Conservation (phyloP, 164 flowering plant species). For the Liquidambar formosana region DNA sequence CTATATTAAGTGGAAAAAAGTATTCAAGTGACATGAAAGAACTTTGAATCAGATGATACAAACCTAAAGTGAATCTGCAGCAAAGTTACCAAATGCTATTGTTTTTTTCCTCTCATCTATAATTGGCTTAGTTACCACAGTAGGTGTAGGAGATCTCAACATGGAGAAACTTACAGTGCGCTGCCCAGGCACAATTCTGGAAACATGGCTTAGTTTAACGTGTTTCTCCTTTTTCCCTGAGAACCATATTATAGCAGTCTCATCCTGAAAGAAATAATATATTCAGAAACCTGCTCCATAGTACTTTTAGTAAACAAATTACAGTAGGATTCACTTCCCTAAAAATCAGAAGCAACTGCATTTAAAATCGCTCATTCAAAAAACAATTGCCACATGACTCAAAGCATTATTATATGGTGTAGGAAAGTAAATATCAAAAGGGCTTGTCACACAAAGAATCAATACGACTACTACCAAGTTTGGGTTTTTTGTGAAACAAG, state of each 20-base stretch:
- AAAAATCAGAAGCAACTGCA: neutral
- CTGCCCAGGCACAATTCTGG: conserved; percentile 41
- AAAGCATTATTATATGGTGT: neutral
- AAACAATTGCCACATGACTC: neutral
- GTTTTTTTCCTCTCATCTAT: neutral
- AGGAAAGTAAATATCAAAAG: neutral
- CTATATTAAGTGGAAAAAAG: neutral
- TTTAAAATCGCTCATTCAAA: neutral
- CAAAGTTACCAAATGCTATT: neutral
- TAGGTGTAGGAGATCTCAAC: neutral
- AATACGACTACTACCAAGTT: too few relatives aligned
- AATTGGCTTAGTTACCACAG: neutral
- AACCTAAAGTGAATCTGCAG: neutral
- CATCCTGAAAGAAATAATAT: conserved; percentile 31
- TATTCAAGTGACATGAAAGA: neutral
- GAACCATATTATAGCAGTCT: conserved; percentile 34
- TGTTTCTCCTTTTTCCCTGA: conserved; percentile 40
- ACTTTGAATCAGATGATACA: neutral
- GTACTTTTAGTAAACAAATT: neutral
- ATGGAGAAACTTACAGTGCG: conserved; percentile 34
- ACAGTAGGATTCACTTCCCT: neutral
- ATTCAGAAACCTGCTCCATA: neutral
- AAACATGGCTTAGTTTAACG: conserved; percentile 37
- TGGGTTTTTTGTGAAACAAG: too few relatives aligned
- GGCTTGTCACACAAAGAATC: too few relatives aligned